phyloP scores from a whole-genome alignment of 805 yeast genomes.

The Cyberlindnera japonica region DNA sequence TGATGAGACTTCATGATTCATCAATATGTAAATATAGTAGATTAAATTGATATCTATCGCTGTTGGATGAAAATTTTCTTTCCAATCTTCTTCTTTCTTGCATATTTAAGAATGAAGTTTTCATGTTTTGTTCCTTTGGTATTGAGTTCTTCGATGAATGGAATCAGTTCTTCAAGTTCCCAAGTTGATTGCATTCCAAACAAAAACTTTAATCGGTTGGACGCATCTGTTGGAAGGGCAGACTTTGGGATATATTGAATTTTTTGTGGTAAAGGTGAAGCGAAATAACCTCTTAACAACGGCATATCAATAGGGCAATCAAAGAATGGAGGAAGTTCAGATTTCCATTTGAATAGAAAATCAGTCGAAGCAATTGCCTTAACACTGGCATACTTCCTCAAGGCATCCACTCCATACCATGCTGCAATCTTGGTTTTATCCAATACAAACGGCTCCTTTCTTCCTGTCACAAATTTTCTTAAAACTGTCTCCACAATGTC shows the following conservation, averaged over 20 bases:
- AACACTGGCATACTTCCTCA: slow-evolving; percentile 36
- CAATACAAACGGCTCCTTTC: slow-evolving; percentile 32
- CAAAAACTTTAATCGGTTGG: slow-evolving; percentile 46
- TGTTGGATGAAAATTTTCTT: slow-evolving; percentile 35
- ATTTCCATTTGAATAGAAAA: slow-evolving; percentile 60
- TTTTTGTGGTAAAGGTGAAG: slow-evolving; percentile 39
- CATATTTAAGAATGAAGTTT: slow-evolving; percentile 58
- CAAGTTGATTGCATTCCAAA: slow-evolving; percentile 55
- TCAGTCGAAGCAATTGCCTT: slow-evolving; percentile 40
- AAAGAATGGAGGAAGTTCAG: slow-evolving; percentile 59
- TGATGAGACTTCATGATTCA: no score
- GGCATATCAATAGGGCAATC: slow-evolving; percentile 54
- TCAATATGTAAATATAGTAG: no score
- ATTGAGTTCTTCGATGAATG: slow-evolving; percentile 60
- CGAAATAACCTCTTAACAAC: slow-evolving; percentile 53
- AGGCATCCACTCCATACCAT: slow-evolving; percentile 62
- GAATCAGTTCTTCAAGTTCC: slow-evolving; percentile 58
- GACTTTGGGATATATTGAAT: slow-evolving; percentile 52
- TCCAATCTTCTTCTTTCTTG: slow-evolving; percentile 49
- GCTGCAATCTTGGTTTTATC: slow-evolving; percentile 42
- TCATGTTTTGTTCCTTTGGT: slow-evolving; percentile 51
- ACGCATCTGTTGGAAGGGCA: slow-evolving; percentile 46
- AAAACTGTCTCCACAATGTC: slow-evolving; percentile 49
- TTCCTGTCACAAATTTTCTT: slow-evolving; percentile 39
- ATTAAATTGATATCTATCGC: slow-evolving; percentile 12